Evolutionary conservation across 208 protist genomes (phyloP), one percentile per base, ranked within the genome.

Genomic region (Leishmania mexicana): DNA sequence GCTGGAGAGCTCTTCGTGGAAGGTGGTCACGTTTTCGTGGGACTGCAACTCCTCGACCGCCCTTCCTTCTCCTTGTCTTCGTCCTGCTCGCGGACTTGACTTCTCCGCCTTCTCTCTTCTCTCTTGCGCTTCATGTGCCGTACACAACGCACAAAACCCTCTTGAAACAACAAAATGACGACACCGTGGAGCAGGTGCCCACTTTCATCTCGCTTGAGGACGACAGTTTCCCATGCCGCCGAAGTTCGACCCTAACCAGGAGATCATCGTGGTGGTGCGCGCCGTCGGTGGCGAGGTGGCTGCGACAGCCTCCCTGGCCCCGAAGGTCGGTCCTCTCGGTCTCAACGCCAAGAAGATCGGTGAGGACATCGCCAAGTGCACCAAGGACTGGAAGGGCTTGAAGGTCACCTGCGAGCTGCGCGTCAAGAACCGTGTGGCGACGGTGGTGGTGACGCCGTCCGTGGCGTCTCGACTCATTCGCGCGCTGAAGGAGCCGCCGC

Each of bases 291-390:
- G 99, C 90, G 99, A 99, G 92, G 98, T 99, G 81, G 98, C 94
- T 76, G 98, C 97, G 76, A 98, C 98, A 51, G 97, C 99, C 51
- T 97, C 99, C 21, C 94, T 99, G 13, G 99, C 99, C 81, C 99
- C 99, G 60, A 99, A 99, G 95, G 94, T 99, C 87, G 99, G 99
- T 97, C 99, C 99, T 67, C 97, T 99, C 60, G 99, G 99, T 97
- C 93, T 99, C 47, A 99, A 99, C 84, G 99, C 99, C 81, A 99
- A 99, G 97, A 99, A 99, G 92, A 97, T 99, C 86, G 99, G 99
- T 93, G 99, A 99, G 85, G 99, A 99, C 86, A 99, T 99, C 87
- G 98, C 98, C 84, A 99, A 99, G 91, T 94, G 88, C 77, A 99
- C 99, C 85, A 97, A 98, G 86, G 98, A 99, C 85, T 99, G 98